Evolutionary conservation across 2,329 filamentous ascomycete genomes (phyloP).

Genomic region (Mycosphaerella sp.): DNA sequence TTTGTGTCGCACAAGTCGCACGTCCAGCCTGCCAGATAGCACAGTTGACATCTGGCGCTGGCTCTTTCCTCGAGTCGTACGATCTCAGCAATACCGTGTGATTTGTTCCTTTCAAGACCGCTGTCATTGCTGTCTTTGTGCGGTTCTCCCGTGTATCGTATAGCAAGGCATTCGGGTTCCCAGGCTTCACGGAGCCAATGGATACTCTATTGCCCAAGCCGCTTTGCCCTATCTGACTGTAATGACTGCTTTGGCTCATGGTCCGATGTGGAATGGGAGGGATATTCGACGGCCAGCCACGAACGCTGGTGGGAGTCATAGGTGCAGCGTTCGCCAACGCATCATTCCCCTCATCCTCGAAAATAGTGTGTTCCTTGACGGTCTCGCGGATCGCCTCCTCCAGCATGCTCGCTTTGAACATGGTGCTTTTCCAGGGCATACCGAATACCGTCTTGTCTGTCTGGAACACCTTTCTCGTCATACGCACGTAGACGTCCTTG

Average conservation of each 20-base stretch:
- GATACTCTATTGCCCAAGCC: constrained; percentile 49
- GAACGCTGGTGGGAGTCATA: constrained; percentile 42
- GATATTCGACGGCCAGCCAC: constrained; percentile 33
- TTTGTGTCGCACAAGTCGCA: constrained; percentile 82
- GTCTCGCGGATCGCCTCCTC: constrained; percentile 73
- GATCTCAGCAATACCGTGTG: constrained; percentile 70
- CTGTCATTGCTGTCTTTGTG: constrained; percentile 69
- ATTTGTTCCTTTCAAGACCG: constrained; percentile 77
- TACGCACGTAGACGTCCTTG: constrained; percentile 92
- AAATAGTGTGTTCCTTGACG: constrained; percentile 72
- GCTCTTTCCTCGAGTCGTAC: constrained; percentile 90
- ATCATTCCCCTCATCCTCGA: constrained; percentile 78
- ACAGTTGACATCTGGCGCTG: constrained; percentile 83
- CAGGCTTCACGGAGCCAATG: constrained; percentile 53
- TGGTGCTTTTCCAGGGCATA: constrained; percentile 85
- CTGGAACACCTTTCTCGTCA: constrained; percentile 92
- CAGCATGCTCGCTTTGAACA: constrained; percentile 94
- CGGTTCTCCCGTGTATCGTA: constrained; percentile 81
- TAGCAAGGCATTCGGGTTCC: constrained; percentile 77
- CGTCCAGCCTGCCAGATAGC: constrained; percentile 96
- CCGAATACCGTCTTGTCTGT: constrained; percentile 97
- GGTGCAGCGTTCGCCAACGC: constrained; percentile 44
- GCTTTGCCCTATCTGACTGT: constrained; percentile 70
- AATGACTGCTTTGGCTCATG: constrained; percentile 71
- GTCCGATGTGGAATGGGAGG: constrained; percentile 52